phyloP scores from a whole-genome alignment of 352 stramenopile genomes.

The Globisporangium echinulatum region DNA sequence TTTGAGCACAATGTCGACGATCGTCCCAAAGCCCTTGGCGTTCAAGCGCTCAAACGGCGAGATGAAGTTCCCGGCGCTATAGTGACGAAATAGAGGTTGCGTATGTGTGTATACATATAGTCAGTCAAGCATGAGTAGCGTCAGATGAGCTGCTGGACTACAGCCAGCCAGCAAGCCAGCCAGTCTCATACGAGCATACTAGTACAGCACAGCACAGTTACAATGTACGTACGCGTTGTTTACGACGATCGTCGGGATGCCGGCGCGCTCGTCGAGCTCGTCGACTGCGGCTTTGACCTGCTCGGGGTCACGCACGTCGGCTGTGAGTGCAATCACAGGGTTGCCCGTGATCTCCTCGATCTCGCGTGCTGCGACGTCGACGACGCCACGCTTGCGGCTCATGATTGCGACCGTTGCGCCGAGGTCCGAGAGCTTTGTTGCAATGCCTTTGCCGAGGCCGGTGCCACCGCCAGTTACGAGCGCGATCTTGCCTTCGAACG shows the following conservation, averaged over 20 bases:
- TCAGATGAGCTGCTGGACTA: not conserved
- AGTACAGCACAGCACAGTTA: not conserved
- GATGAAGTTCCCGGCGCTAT: constrained; percentile 94
- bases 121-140: too few relatives aligned
- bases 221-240: constrained; percentile 50
- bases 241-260: constrained; percentile 72
- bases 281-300: constrained; percentile 85
- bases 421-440: constrained; percentile 89
- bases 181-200: too few relatives aligned
- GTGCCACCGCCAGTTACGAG: constrained; percentile 94
- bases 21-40: constrained; percentile 94
- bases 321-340: constrained; percentile 56
- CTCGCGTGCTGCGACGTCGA: constrained; percentile 79
- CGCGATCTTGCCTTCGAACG: constrained; percentile 80
- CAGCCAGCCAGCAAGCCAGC: too few relatives aligned
- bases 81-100: too few relatives aligned
- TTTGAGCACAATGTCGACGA: constrained; percentile 94
- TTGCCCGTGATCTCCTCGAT: constrained; percentile 65
- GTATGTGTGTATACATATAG: not conserved
- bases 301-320: constrained; percentile 87
- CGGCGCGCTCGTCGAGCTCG: constrained; percentile 52
- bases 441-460: constrained; percentile 93
- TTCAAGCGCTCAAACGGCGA: constrained; percentile 87
- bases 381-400: constrained; percentile 88
- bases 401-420: constrained; percentile 93